Evolutionary conservation across 2,329 filamentous ascomycete genomes (phyloP).

Genomic region (Westerdykella ornata): DNA sequence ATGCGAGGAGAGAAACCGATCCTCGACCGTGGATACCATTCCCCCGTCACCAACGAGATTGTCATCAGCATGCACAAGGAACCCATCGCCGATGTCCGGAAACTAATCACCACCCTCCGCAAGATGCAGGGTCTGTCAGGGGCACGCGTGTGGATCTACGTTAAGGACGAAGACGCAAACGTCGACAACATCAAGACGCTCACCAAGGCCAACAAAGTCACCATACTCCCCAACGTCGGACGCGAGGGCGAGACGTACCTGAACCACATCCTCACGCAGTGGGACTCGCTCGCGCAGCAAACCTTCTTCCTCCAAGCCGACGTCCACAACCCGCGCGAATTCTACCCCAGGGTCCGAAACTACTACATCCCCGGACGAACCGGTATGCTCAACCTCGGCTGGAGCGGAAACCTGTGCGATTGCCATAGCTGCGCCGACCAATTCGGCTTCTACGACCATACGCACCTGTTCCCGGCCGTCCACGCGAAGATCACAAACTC

Average conservation of each 20-base stretch:
- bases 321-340: slow-evolving; percentile 36
- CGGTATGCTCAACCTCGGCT: slow-evolving; percentile 43
- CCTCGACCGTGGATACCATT: slow-evolving; percentile 18
- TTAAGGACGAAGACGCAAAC: slow-evolving; percentile 25
- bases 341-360: slow-evolving; percentile 35
- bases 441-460: slow-evolving; percentile 38
- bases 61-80: slow-evolving; percentile 39
- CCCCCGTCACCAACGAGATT: slow-evolving; percentile 22
- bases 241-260: slow-evolving; percentile 45
- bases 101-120: slow-evolving; percentile 18
- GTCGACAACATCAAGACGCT: slow-evolving; percentile 11
- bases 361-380: slow-evolving; percentile 38
- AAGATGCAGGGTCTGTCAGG: slow-evolving; percentile 16
- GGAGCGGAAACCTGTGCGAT: slow-evolving; percentile 34
- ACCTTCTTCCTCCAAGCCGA: slow-evolving; percentile 46
- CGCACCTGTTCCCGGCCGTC: slow-evolving; percentile 36
- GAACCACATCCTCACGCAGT: slow-evolving; percentile 41
- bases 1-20: not conserved
- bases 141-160: slow-evolving; percentile 26
- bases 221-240: slow-evolving; percentile 36
- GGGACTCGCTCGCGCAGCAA: slow-evolving; percentile 41
- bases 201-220: slow-evolving; percentile 23
- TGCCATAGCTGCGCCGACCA: slow-evolving; percentile 39
- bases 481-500: slow-evolving; percentile 19
- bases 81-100: slow-evolving; percentile 16